Percentiles rank a stretch among this genome's conserved stretches.
Conservation (phyloP, 345 rosid genomes). For the Salix purpurea region DNA sequence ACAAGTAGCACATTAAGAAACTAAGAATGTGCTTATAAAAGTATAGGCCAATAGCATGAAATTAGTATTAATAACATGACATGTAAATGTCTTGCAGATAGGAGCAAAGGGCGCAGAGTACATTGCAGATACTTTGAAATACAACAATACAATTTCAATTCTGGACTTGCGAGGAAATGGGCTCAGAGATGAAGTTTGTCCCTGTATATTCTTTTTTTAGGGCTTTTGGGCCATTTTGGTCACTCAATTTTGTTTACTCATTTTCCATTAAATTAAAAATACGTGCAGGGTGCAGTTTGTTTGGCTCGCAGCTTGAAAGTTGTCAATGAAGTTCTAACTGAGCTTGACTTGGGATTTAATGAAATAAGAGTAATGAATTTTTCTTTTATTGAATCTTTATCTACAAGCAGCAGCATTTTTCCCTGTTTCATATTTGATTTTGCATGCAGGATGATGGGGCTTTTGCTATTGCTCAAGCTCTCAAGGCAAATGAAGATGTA, state of each 20-base stretch:
- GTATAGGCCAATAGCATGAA: not conserved
- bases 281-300: constrained; percentile 71
- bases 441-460: constrained; percentile 82
- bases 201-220: not conserved
- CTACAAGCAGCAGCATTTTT: not conserved
- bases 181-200: constrained; percentile 76
- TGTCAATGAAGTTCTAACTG: constrained; percentile 86
- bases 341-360: constrained; percentile 83
- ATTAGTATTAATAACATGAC: constrained; percentile 3
- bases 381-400: not conserved
- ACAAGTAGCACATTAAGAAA: no score
- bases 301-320: constrained; percentile 93
- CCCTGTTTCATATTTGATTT: constrained; percentile 11
- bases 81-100: constrained; percentile 47
- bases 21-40: not conserved
- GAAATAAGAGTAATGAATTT: constrained; percentile 64
- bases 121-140: constrained; percentile 82
- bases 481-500: constrained; percentile 89
- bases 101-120: constrained; percentile 82
- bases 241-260: not conserved
- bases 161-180: constrained; percentile 95
- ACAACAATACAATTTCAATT: constrained; percentile 70
- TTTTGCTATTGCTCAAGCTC: constrained; percentile 89
- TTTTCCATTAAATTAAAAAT: not conserved
- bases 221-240: not conserved